Base-by-base conservation (phyloP, 192 early-diverging fungal species). In the Geosiphon pyriformis region DNA sequence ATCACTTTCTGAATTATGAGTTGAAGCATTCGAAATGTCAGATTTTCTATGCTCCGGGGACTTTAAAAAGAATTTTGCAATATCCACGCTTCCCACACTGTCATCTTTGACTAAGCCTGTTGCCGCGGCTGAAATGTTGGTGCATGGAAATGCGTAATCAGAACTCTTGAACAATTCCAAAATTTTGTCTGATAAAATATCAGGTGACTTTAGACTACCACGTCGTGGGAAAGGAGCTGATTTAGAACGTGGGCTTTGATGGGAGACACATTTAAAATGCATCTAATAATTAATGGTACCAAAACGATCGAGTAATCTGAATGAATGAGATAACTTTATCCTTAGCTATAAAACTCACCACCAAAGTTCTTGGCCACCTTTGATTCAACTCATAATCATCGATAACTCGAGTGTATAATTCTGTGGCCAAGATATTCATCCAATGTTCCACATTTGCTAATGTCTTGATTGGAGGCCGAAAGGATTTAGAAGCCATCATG, bases 321-420 rank as follows among this genome's bases (percentile, higher is more conserved):
- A n/a, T n/a, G n/a, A n/a, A n/a, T n/a, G n/a, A n/a, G n/a, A n/a
- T n/a, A n/a, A n/a, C n/a, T n/a, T n/a, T n/a, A n/a, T n/a, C 12
- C 1, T 31, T 31, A 33, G 56, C 7, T 31, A 59, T 51, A 7
- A 35, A 42, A n/a, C 53, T 64, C 52, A 86, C 72, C 32, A 68
- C 50, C 8, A 87, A 35, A 1, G 72, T 80, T 29, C 70, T 82
- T 37, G 85, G 83, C 82, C 82, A 86, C 54, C 83, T 46, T 18
- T 32, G 25, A 58, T 80, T 48, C 1, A 70, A 55, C n/a, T 84
- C 83, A 63, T 63, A 72, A 32, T 88, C 82, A 34, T 78, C 74
- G 27, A 66, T 48, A 2, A 88, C 64, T 7, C 86, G 67, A 3
- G 70, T 71, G 49, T 72, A 83, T 20, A 86, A 61, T 65, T 88